A percentile compares a stretch with the other conserved stretches of the same genome.
These are phyloP conservation scores for Arabidopsis arenosa DNA, from an alignment of 345 rosid species.

Conservation along the genomic window DNA sequence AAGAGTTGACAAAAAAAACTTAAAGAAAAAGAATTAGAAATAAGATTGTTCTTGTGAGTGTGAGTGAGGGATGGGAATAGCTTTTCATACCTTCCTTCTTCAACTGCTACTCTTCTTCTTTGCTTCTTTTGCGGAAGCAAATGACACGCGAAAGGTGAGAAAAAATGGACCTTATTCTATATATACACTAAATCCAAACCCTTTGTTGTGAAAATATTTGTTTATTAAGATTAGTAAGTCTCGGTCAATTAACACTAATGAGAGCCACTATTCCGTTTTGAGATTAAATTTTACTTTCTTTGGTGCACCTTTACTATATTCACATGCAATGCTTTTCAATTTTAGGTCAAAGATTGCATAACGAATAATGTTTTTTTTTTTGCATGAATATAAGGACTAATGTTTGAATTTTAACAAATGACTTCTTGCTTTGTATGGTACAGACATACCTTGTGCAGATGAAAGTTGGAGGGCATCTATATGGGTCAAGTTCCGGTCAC, in stretches of 20 bases:
- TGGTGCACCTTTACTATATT: background rate
- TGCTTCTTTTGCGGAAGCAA: constrained; percentile 2
- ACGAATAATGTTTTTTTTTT: background rate
- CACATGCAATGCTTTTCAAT: background rate
- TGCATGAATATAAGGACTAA: background rate
- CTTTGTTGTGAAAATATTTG: background rate
- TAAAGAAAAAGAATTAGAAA: background rate
- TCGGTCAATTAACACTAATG: background rate
- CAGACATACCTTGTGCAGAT: constrained; percentile 40
- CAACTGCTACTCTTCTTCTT: constrained; percentile 30
- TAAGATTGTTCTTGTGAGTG: background rate
- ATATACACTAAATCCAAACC: background rate
- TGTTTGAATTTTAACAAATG: background rate
- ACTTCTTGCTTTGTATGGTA: constrained; percentile 18
- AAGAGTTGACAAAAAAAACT: constrained; percentile 7
- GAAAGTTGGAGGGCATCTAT: constrained; percentile 39
- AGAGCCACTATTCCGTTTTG: background rate
- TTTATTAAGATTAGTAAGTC: background rate
- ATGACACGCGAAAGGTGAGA: constrained; percentile 32
- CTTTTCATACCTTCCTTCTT: constrained; percentile 18
- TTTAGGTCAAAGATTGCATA: background rate
- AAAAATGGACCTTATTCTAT: background rate
- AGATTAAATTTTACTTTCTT: background rate
- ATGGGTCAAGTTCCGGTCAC: constrained; percentile 39
- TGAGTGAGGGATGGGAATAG: constrained; percentile 21